phyloP scores from a whole-genome alignment of 2,329 filamentous ascomycete genomes.

The Beauveria sp. region DNA sequence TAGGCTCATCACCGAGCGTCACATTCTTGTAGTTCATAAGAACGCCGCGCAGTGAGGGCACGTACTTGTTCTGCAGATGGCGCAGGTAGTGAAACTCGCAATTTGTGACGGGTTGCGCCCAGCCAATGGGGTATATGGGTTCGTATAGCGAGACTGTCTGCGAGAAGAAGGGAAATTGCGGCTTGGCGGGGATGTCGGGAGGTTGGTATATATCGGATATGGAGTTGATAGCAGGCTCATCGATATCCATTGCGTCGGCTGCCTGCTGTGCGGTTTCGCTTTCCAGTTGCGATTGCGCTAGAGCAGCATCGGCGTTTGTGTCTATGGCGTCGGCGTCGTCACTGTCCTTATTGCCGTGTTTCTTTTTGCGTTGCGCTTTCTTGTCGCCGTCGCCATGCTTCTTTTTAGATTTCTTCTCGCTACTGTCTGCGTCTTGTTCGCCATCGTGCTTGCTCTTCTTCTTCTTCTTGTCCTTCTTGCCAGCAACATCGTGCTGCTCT shows the following conservation, averaged over 20 bases:
- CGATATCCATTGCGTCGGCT: slow-evolving; percentile 33
- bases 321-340: slow-evolving; percentile 21
- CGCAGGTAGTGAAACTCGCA: slow-evolving; percentile 67
- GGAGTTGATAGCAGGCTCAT: slow-evolving; percentile 22
- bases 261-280: slow-evolving; percentile 13
- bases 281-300: slow-evolving; percentile 2
- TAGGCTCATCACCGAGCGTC: slow-evolving; percentile 53
- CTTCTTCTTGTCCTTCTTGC: slow-evolving; percentile 26
- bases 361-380: slow-evolving; percentile 10
- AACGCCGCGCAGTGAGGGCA: slow-evolving; percentile 64
- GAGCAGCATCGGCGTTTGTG: slow-evolving; percentile 17
- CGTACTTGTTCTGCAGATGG: slow-evolving; percentile 69
- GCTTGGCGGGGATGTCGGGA: slow-evolving; percentile 30
- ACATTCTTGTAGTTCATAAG: slow-evolving; percentile 67
- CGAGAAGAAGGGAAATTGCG: slow-evolving; percentile 64
- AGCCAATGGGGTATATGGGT: slow-evolving; percentile 63
- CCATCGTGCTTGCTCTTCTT: slow-evolving; percentile 21
- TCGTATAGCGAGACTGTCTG: slow-evolving; percentile 78
- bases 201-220: slow-evolving; percentile 30
- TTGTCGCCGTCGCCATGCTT: neutral
- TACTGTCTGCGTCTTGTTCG: slow-evolving; percentile 2
- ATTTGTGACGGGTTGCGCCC: slow-evolving; percentile 61
- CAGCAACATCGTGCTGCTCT: slow-evolving; percentile 22
- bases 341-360: slow-evolving; percentile 23
- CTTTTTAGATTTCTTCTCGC: slow-evolving; percentile 16